Conservation (phyloP, 768 basidiomycete genomes). For the Tylopilus sp. region DNA sequence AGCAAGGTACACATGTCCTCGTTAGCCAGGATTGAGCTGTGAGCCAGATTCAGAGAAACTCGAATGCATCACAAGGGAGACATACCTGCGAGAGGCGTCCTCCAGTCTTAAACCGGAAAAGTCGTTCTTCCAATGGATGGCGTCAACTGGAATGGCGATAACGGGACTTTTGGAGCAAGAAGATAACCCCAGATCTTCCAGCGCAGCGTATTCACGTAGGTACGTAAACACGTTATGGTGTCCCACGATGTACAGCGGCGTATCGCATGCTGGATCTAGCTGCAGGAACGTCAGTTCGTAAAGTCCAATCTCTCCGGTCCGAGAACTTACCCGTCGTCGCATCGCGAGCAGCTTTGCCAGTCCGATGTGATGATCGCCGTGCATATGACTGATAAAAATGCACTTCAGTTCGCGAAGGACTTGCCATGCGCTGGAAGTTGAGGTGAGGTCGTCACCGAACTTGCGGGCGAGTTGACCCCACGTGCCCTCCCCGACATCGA, state of each 20-base stretch:
- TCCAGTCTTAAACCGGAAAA: slow-evolving; percentile 18
- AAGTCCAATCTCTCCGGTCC: background rate
- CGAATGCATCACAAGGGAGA: background rate
- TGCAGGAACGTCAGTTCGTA: slow-evolving; percentile 26
- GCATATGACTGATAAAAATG: slow-evolving; percentile 86
- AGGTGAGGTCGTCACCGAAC: slow-evolving; percentile 52
- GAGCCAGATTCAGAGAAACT: background rate
- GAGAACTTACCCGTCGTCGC: slow-evolving; percentile 53
- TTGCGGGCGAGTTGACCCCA: slow-evolving; percentile 83
- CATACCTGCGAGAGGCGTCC: slow-evolving; percentile 6
- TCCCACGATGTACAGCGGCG: slow-evolving; percentile 71
- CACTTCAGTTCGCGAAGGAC: slow-evolving; percentile 69
- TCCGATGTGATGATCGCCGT: slow-evolving; percentile 91
- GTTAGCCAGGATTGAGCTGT: slow-evolving; percentile 44
- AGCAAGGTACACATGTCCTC: slow-evolving; percentile 47
- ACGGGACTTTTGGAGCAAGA: slow-evolving; percentile 48
- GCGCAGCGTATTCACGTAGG: slow-evolving; percentile 65
- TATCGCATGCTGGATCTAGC: slow-evolving; percentile 59
- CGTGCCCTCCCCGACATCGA: slow-evolving; percentile 91
- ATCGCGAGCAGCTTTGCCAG: slow-evolving; percentile 68
- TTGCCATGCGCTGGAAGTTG: slow-evolving; percentile 45
- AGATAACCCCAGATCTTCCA: slow-evolving; percentile 69
- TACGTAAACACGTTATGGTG: slow-evolving; percentile 56
- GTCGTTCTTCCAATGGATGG: slow-evolving; percentile 45
- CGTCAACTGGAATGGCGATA: slow-evolving; percentile 52